phyloP scores from a whole-genome alignment of 305 asterid species.

The Fraxinus sp. region DNA sequence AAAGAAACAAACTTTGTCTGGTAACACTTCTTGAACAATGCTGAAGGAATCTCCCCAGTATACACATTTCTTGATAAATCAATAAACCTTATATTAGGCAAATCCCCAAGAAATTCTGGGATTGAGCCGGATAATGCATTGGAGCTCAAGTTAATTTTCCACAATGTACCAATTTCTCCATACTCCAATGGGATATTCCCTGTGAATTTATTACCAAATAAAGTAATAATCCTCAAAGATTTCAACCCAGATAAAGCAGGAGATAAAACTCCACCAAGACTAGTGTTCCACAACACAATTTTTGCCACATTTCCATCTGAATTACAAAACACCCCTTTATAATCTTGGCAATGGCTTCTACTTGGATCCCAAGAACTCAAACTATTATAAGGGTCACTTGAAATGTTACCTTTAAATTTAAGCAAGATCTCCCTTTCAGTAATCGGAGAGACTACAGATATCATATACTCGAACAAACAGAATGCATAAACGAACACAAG shows the following conservation, averaged over 20 bases:
- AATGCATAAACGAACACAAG: conserved; percentile 43
- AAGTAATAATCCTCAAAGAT: conserved; percentile 60
- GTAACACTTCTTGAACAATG: conserved; percentile 64
- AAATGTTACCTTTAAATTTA: conserved; percentile 78
- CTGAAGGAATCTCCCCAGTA: conserved; percentile 57
- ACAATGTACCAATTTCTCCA: conserved; percentile 59
- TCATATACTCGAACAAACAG: conserved; percentile 39
- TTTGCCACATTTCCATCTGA: conserved; percentile 73
- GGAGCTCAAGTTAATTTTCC: conserved; percentile 90
- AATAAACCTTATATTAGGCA: conserved; percentile 73
- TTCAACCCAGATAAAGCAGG: conserved; percentile 67
- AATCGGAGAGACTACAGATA: conserved; percentile 42
- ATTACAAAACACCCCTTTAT: conserved; percentile 68
- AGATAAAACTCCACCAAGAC: conserved; percentile 71
- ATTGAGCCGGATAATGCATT: conserved; percentile 83
- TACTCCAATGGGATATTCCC: conserved; percentile 75
- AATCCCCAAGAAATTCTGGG: conserved; percentile 81
- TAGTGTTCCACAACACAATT: conserved; percentile 78
- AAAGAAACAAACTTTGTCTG: conserved; percentile 66
- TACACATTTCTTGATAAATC: conserved; percentile 75
- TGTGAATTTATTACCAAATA: conserved; percentile 70
- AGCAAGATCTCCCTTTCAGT: conserved; percentile 88
- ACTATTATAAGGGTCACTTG: conserved; percentile 76
- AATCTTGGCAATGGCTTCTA: conserved; percentile 62
- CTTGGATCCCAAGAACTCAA: conserved; percentile 65